Base-by-base conservation (phyloP, 2,329 filamentous ascomycete species). In the Thielaviopsis populi region DNA sequence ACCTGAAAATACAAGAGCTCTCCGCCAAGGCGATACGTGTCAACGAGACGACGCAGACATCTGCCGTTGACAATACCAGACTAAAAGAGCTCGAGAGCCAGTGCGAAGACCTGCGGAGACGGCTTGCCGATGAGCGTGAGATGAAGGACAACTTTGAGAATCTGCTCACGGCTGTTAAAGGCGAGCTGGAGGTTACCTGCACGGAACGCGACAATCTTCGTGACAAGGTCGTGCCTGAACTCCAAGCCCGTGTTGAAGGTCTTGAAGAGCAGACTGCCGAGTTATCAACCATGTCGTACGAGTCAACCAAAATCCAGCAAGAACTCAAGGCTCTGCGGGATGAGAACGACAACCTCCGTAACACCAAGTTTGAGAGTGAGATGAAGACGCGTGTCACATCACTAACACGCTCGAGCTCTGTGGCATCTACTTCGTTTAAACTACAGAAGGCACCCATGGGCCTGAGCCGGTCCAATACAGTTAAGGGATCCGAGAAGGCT, bases 91-190 rank as follows among this genome's bases (percentile, higher is more conserved):
- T 97, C 30, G 91, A 96, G 73, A 78, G 75, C 62, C 84, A 84
- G 0, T 84, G 95, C 68, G 91, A 96, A 68, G 90, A 95, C 70
- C 81, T 92, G 59, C 85, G 87, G 67, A 84, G 91, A 69, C 87
- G 89, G 68, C 79, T 99, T 54, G 79, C 83, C 0, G 91, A 97
- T 71, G 94, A 99, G 75, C 83, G 88, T 64, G 83, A 89, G 72
- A 84, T 88, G 69, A 96, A 95, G 73, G 86, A 89, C 71, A 96
- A 95, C 72, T 95, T 97, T 69, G 91, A 97, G 74, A 91, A 96
- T 72, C 80, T 99, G 53, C 79, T 97, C 54, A 84, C 85, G 6
- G 92, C 89, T 4, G 84, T 97, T 69, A 87, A 88, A 69, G 82
- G 84, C 27, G 91, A 99, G 72, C 79, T 97, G 15, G 83, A 91